Evolutionary conservation across 208 protist genomes (phyloP).

Genomic region (Tritrichomonas musculus): DNA sequence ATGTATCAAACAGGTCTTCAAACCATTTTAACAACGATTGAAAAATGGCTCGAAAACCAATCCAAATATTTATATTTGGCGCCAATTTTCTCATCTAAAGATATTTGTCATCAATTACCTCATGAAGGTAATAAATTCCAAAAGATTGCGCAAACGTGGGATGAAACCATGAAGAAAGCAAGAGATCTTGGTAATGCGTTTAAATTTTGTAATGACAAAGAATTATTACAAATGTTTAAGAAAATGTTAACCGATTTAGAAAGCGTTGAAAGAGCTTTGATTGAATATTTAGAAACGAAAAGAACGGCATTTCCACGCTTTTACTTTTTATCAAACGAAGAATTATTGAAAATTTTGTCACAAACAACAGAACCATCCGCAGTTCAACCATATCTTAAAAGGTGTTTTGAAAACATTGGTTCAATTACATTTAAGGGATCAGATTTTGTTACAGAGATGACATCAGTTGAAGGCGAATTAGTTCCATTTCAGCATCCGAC

Average conservation of each 20-base stretch:
- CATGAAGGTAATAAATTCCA: slow-evolving; percentile 30
- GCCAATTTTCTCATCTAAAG: slow-evolving; percentile 24
- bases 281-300: slow-evolving; percentile 65
- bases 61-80: slow-evolving; percentile 10
- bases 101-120: slow-evolving; percentile 25
- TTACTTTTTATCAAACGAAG: slow-evolving; percentile 78
- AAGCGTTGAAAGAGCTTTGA: not conserved
- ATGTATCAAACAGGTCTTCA: not conserved
- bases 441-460: slow-evolving; percentile 68
- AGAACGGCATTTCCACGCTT: slow-evolving; percentile 66
- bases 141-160: not conserved
- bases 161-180: not conserved
- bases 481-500: not conserved
- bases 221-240: not conserved
- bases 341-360: slow-evolving; percentile 77
- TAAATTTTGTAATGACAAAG: slow-evolving; percentile 14
- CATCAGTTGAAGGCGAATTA: slow-evolving; percentile 18
- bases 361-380: not conserved
- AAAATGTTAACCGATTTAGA: not conserved
- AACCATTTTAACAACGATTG: not conserved
- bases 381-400: slow-evolving; percentile 26
- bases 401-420: slow-evolving; percentile 20
- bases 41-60: slow-evolving; percentile 17
- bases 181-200: not conserved
- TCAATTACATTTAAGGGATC: slow-evolving; percentile 46